Conservation (phyloP, 805 yeast species). For the Candida ulmi region DNA sequence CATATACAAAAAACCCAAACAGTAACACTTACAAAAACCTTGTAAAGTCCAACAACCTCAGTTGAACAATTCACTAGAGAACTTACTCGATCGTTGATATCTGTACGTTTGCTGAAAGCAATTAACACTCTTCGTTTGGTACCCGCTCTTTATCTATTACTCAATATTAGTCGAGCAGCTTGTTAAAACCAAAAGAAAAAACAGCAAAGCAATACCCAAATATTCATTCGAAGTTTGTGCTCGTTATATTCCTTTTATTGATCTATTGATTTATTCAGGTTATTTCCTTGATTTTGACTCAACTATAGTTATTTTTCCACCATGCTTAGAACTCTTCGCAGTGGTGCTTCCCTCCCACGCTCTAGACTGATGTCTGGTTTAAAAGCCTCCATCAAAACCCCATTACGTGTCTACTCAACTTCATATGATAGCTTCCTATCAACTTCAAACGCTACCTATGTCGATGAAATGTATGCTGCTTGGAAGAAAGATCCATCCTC, state of each 20-base stretch:
- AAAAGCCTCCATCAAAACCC: slow-evolving; percentile 3
- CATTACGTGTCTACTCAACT: slow-evolving; percentile 13
- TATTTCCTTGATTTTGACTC: neutral
- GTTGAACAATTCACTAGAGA: too few species aligned
- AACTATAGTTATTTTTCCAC: neutral
- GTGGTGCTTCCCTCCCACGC: slow-evolving; percentile 19
- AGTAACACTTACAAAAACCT: neutral
- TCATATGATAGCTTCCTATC: slow-evolving; percentile 68
- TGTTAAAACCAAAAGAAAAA: neutral
- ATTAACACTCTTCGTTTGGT: too few species aligned
- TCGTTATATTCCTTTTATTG: neutral
- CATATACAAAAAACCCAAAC: neutral
- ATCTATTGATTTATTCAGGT: neutral
- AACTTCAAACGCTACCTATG: slow-evolving; percentile 81
- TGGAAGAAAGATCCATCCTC: slow-evolving; percentile 88
- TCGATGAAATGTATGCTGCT: slow-evolving; percentile 96
- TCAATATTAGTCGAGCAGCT: neutral
- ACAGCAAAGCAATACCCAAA: neutral
- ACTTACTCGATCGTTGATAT: too few species aligned
- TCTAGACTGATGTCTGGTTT: slow-evolving; percentile 13
- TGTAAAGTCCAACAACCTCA: too few species aligned
- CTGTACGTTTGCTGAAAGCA: too few species aligned
- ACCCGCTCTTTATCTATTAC: too few species aligned
- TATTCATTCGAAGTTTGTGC: too few species aligned
- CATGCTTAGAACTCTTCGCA: slow-evolving; percentile 22